Base-by-base conservation (phyloP, 345 rosid genomes). In the Eucalyptus grandis region DNA sequence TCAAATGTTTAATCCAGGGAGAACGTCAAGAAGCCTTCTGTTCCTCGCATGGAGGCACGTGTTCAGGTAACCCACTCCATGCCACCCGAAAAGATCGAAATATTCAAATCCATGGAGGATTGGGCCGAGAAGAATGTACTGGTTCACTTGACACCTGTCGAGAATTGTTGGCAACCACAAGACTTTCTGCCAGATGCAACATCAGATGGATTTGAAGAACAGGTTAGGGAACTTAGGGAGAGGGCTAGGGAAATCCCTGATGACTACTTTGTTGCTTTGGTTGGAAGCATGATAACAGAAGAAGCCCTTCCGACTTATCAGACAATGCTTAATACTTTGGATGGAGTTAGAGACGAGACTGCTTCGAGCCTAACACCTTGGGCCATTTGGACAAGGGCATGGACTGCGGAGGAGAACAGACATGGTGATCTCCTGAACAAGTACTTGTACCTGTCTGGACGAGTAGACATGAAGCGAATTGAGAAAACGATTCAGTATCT, bases 101-200 rank as follows among this genome's bases (percentile, higher is more conserved):
- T 96, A 89, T 97, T 97, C 77, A 94, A 96, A 89, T 96, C 98
- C 9, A 5, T 96, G 93, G 99, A 97, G 91, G 93, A 43, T 37
- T 97, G 99, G 99, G 99, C 97, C 4, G 95, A 93, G 92, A 13
- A 95, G 86, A 95, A 96, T 91, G 92, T 96, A 37, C 91, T 96
- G 89, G 83, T 89, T 89, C 95, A 91, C 89, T 96, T 97, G 88
- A 96, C 95, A 90, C 96, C 95, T 12, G 98, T 97, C 14, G 99
- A 97, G 93, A 95, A 97, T 87, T 94, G 96, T 43, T 97, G 99
- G 99, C 99, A 96, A 87, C 97, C 98, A 34, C 97, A 96, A 88
- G 98, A 95, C 91, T 97, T 96, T 91, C 94, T 97, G 89, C 99
- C 97, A 0, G 97, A 96, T 83, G 95, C 99, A 56, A 91, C 95